Evolutionary conservation across 148 eudicot species (phyloP).

Genomic region (Suaeda aralocaspica): DNA sequence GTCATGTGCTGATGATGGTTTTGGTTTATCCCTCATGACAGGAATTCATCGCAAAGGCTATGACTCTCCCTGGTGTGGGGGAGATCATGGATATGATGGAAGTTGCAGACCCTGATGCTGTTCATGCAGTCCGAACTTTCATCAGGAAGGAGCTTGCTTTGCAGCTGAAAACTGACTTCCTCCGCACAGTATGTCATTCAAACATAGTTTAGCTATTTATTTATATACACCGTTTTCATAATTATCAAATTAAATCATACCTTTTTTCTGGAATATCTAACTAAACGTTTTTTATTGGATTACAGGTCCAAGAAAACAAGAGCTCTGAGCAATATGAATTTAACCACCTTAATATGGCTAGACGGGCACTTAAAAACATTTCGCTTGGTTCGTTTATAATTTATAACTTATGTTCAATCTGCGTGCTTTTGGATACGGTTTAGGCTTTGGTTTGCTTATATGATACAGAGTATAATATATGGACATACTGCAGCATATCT

Average conservation of each 20-base stretch:
- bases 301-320: constrained; percentile 73
- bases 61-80: constrained; percentile 85
- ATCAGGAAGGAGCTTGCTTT: constrained; percentile 83
- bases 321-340: constrained; percentile 71
- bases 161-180: constrained; percentile 58
- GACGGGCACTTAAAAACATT: constrained; percentile 81
- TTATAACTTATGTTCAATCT: not conserved
- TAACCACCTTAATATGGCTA: constrained; percentile 66
- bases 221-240: not conserved
- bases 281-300: constrained; percentile 14
- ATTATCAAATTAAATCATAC: not conserved
- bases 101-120: constrained; percentile 98
- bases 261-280: not conserved
- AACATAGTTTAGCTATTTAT: not conserved
- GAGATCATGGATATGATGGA: constrained; percentile 98
- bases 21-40: constrained; percentile 7
- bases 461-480: constrained; percentile 10
- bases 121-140: constrained; percentile 79
- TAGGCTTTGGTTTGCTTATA: not conserved
- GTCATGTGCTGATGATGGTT: constrained; percentile 9
- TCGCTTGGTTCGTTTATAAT: constrained; percentile 59
- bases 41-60: constrained; percentile 91
- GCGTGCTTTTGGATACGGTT: not conserved
- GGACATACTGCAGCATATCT: constrained; percentile 59
- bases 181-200: constrained; percentile 45